phyloP scores from a whole-genome alignment of 192 early-diverging fungal species.

The Chytriomyces sp. region DNA sequence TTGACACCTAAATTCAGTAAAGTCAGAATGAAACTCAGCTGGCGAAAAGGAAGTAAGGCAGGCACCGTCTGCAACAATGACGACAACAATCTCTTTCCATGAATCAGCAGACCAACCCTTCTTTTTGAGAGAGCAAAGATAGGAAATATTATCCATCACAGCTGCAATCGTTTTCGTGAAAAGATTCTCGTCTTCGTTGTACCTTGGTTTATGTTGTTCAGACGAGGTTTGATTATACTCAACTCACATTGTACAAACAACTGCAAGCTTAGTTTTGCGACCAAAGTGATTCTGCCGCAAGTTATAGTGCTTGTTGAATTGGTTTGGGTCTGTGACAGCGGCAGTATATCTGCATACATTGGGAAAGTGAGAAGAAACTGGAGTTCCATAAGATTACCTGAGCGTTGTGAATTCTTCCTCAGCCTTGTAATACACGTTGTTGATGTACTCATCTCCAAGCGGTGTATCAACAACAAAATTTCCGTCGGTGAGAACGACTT shows the following conservation, averaged over 20 bases:
- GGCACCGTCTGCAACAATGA: constrained; percentile 75
- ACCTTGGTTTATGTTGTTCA: constrained; percentile 44
- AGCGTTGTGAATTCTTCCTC: constrained; percentile 71
- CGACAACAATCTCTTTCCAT: constrained; percentile 74
- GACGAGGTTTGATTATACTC: constrained; percentile 60
- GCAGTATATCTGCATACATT: constrained; percentile 59
- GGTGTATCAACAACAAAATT: constrained; percentile 46
- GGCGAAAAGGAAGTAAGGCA: not conserved
- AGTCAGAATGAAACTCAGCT: not conserved
- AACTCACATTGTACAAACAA: constrained; percentile 73
- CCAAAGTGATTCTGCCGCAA: constrained; percentile 56
- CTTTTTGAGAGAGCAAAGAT: constrained; percentile 58
- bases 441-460: constrained; percentile 40
- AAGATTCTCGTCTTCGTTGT: constrained; percentile 62
- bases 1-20: constrained; percentile 54
- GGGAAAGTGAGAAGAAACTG: not conserved
- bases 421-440: constrained; percentile 43
- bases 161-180: constrained; percentile 67
- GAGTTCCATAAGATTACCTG: constrained; percentile 44
- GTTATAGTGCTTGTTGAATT: constrained; percentile 63
- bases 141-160: constrained; percentile 70
- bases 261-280: constrained; percentile 65
- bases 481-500: constrained; percentile 37
- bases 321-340: constrained; percentile 64
- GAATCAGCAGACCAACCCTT: constrained; percentile 59